Evolutionary conservation across 2,329 filamentous ascomycete species (phyloP), one percentile per base, ranked within the genome.

Genomic region (Fusarium succisae): DNA sequence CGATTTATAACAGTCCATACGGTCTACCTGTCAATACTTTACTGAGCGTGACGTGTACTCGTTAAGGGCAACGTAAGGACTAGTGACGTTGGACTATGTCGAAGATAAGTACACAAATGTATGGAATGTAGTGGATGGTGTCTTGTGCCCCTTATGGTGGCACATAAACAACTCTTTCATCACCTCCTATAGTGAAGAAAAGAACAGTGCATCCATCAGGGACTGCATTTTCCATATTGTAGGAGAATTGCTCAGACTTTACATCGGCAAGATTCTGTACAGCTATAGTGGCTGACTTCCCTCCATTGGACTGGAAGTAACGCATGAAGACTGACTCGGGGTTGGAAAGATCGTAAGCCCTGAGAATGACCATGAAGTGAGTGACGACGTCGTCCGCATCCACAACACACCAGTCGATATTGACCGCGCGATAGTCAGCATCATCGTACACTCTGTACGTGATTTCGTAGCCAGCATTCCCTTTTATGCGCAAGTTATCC

Each of bases 81-180:
- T 11, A 17, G 15, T 30, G 20, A 17, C 20, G 8, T n/a, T 12
- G 22, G 22, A 3, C 15, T 50, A 11, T 8, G 5, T 18, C 3
- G 3, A 12, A 18, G 10, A 8, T 41, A 22, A n/a, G 6, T 14
- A 18, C 8, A 55, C n/a, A 13, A 13, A 28, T 17, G 22, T 13
- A 9, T 17, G 24, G 10, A 22, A 1, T 22, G 15, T 6, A 55
- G 15, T 28, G 6, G 5, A n/a, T 41, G 11, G 8, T 28, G 15
- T 14, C 14, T 1, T 10, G 1, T 17, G 6, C 2, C 7, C 24
- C 8, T 39, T 26, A 54, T 1, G 45, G 35, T 5, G 45, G 35
- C 15, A 60, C 41, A 37, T 53, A 60, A 15, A 60, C 45, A 39
- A 39, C 22, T 20, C 57, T 53, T 13, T 60, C 35, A 53, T 54